Base-by-base conservation (phyloP, 768 basidiomycete species). In the Holtermanniella nyarrowii region DNA sequence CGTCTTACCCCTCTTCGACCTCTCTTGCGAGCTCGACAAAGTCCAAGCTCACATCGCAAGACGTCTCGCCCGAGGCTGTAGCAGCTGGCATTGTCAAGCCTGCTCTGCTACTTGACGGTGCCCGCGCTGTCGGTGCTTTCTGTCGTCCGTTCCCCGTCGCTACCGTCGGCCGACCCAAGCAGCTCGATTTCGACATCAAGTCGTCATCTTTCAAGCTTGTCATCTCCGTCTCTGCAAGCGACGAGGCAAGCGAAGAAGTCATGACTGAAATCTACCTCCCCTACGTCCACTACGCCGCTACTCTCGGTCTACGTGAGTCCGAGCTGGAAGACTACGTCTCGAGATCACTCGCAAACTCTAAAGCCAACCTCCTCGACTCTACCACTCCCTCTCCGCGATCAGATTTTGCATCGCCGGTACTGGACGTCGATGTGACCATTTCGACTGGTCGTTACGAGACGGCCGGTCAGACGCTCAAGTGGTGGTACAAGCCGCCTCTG, bases 261-360 rank as follows among this genome's bases (percentile, higher is more conserved):
- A 77, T 82, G n/a, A 96, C 89, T 18, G 95, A 95, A 76, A 82
- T 97, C 20, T 99, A 79, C 68, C 69, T 97, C 0, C 95, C 95
- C 3, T 76, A 88, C 45, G 82, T 93, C 18, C 95, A 99, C 68
- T 99, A 82, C 66, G 66, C 62, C 31, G 18, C 49, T 16, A 39
- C 46, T 49, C 49, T 62, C 42, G n/a, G 31, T 44, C 53, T 51
- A 41, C 3, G 25, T 22, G 16, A 49, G 44, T 21, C 46, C 52
- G 40, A 53, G 53, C 51, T 49, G 48, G 53, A 31, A 13, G 27
- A 13, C 20, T 24, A 10, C 42, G 14, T 41, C 49, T 16, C 26
- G 22, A 5, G 42, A 3, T 24, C 48, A 40, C 14, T 49, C 47
- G 20, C 45, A 5, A 23, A 37, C 10, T 14, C 18, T 20, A 24